Conservation (phyloP, 345 rosid species). For the Citropsis articulata region DNA sequence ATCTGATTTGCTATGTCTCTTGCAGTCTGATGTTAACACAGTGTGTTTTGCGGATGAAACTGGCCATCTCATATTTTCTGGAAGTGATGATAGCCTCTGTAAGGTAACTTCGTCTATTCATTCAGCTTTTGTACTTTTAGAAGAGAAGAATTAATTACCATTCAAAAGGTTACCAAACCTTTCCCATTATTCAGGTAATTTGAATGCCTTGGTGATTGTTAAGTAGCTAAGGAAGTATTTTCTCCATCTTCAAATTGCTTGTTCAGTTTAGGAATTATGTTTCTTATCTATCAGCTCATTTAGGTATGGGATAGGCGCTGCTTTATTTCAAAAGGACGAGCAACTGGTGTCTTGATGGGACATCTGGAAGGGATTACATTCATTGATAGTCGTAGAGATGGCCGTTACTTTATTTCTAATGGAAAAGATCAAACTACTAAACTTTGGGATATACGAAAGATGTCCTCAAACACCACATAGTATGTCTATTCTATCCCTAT, state of each 20-base stretch:
- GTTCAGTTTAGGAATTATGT: background rate
- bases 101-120: constrained; percentile 41
- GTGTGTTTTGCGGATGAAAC: constrained; percentile 74
- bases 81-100: constrained; percentile 60
- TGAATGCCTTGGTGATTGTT: background rate
- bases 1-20: constrained; percentile 14
- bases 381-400: constrained; percentile 67
- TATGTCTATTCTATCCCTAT: constrained; percentile 17
- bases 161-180: background rate
- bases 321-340: constrained; percentile 41
- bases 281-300: background rate
- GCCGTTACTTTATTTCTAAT: constrained; percentile 66
- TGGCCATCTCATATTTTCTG: constrained; percentile 65
- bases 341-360: constrained; percentile 60
- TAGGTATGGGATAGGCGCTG: constrained; percentile 81
- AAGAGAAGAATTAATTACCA: background rate
- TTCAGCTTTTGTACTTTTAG: background rate
- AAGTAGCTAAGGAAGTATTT: background rate
- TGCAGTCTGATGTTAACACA: constrained; percentile 67
- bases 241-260: constrained; percentile 1
- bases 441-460: constrained; percentile 77
- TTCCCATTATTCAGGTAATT: background rate
- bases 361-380: constrained; percentile 71
- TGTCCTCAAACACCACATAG: constrained; percentile 41
- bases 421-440: constrained; percentile 73